Percentiles rank a stretch among this genome's conserved stretches.
phyloP scores from a whole-genome alignment of 2,329 filamentous ascomycete species.

The Tetracladium maxilliforme region DNA sequence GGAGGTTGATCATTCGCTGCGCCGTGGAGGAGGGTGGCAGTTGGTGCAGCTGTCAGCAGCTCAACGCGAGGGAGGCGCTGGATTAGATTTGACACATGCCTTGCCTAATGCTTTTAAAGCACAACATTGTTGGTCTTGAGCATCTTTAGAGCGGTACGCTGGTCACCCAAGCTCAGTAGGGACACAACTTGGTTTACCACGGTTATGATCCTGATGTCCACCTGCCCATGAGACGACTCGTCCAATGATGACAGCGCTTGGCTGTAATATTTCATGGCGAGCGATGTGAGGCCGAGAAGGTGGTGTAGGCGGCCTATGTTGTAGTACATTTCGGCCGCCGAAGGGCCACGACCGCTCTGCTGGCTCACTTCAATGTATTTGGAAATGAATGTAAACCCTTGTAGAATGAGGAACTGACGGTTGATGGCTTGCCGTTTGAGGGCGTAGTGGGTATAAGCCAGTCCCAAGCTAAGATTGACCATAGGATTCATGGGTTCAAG shows the following conservation, averaged over 20 bases:
- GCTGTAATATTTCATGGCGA: conserved; percentile 64
- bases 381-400: conserved; percentile 70
- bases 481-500: conserved; percentile 64
- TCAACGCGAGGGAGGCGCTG: too few relatives aligned
- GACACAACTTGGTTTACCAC: too few relatives aligned
- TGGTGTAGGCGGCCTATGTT: conserved; percentile 70
- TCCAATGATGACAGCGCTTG: too few relatives aligned
- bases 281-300: conserved; percentile 53
- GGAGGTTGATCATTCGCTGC: too few relatives aligned
- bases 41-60: too few relatives aligned
- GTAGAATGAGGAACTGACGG: conserved; percentile 71
- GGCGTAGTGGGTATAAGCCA: conserved; percentile 77
- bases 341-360: conserved; percentile 30
- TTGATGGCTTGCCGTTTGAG: conserved; percentile 86
- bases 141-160: too few relatives aligned
- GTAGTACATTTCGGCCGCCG: conserved; percentile 53
- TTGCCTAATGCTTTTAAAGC: too few relatives aligned
- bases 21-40: too few relatives aligned
- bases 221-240: conserved; percentile 27
- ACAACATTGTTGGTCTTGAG: too few relatives aligned
- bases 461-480: conserved; percentile 66
- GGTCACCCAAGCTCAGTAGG: too few relatives aligned
- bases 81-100: too few relatives aligned
- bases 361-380: conserved; percentile 60
- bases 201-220: conserved; percentile 7